Percentiles rank a stretch among this genome's conserved stretches.
phyloP scores from a whole-genome alignment of 805 yeast species.

The Torulaspora gathmanii region DNA sequence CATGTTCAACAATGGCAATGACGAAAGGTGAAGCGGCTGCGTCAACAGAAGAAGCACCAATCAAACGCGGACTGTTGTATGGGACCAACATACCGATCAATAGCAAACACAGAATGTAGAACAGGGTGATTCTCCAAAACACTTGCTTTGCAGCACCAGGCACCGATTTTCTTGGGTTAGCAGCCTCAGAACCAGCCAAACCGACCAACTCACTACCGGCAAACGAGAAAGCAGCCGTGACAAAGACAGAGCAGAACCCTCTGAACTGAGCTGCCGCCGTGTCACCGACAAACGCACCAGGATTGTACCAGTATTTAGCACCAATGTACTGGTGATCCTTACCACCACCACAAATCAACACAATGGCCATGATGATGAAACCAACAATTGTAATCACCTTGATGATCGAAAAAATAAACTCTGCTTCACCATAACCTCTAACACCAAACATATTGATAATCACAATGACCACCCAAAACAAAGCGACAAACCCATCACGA shows the following conservation, averaged over 20 bases:
- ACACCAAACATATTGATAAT: slow-evolving; percentile 51
- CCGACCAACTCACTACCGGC: slow-evolving; percentile 52
- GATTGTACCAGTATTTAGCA: slow-evolving; percentile 44
- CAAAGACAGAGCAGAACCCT: slow-evolving; percentile 51
- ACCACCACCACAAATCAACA: slow-evolving; percentile 48
- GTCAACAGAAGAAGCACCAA: slow-evolving; percentile 48
- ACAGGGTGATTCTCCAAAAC: slow-evolving; percentile 50
- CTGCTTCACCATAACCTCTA: slow-evolving; percentile 52
- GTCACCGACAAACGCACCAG: slow-evolving; percentile 60
- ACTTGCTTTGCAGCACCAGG: slow-evolving; percentile 54
- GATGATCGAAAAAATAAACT: slow-evolving; percentile 45
- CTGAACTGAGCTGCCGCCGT: slow-evolving; percentile 40
- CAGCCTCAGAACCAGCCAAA: slow-evolving; percentile 47
- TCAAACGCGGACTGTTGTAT: slow-evolving; percentile 40
- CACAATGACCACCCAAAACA: slow-evolving; percentile 47
- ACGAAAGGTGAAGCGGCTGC: slow-evolving; percentile 76
- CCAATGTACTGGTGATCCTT: slow-evolving; percentile 40
- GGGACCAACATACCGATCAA: slow-evolving; percentile 48
- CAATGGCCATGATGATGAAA: slow-evolving; percentile 51
- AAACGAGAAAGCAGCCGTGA: slow-evolving; percentile 52
- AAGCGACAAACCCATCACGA: slow-evolving; percentile 46
- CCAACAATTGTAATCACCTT: slow-evolving; percentile 48
- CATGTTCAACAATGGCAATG: slow-evolving; percentile 61
- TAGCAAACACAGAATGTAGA: slow-evolving; percentile 44
- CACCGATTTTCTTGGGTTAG: slow-evolving; percentile 43